Conservation (phyloP, 306 rosid species). For the Ormosia semicastrata region DNA sequence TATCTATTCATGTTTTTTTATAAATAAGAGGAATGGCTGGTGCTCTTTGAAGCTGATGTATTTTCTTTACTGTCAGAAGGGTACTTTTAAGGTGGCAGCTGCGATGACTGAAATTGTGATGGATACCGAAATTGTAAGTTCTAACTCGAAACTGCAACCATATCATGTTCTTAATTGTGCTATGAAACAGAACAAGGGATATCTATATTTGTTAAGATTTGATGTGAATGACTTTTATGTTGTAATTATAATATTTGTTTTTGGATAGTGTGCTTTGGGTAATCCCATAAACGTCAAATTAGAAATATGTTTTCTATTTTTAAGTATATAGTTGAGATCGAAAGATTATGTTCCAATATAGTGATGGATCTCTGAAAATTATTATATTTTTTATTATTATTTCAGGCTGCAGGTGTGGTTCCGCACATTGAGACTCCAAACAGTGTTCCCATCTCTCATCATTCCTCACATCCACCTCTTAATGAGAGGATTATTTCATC, state of each 20-base stretch:
- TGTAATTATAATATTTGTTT: neutral
- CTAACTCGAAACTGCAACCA: neutral
- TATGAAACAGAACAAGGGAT: neutral
- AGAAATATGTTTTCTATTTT: neutral
- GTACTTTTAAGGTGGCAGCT: conserved; percentile 3
- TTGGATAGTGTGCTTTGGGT: neutral
- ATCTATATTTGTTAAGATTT: neutral
- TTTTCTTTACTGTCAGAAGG: conserved; percentile 15
- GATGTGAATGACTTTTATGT: neutral
- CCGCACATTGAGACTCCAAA: conserved; percentile 66
- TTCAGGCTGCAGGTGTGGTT: conserved; percentile 54
- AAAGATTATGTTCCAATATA: neutral
- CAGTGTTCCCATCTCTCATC: conserved; percentile 33
- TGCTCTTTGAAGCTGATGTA: conserved; percentile 25
- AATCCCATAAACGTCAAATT: neutral
- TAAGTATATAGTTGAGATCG: neutral
- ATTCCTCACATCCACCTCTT: conserved; percentile 62
- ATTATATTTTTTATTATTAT: neutral
- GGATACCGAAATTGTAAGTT: conserved; percentile 37
- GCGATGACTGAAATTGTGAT: conserved; percentile 32
- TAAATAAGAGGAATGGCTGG: neutral
- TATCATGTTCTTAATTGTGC: neutral
- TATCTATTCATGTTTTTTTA: neutral
- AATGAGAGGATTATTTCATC: conserved; percentile 97
- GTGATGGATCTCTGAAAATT: neutral